A percentile compares a stretch with the other conserved stretches of the same genome.
Conservation (phyloP, 768 basidiomycete genomes). For the Tulasnella sp. region DNA sequence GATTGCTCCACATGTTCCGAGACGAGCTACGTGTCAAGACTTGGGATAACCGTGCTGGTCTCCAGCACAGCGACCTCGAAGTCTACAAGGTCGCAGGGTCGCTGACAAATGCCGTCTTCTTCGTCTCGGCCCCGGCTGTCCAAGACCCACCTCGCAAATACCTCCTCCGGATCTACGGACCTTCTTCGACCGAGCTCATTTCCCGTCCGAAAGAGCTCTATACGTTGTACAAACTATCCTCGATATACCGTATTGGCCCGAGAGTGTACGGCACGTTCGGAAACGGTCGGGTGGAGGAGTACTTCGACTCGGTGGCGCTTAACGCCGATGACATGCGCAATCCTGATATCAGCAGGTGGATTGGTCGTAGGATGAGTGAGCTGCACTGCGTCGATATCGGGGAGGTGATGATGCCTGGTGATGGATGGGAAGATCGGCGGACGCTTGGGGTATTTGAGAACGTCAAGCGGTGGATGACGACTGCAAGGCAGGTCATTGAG, state of each 20-base stretch:
- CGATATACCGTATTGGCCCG: slow-evolving; percentile 79
- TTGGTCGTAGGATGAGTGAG: slow-evolving; percentile 92
- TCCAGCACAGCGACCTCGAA: slow-evolving; percentile 31
- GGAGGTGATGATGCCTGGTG: slow-evolving; percentile 42
- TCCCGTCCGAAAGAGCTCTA: slow-evolving; percentile 79
- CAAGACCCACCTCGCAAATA: slow-evolving; percentile 39
- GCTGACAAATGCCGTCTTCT: slow-evolving; percentile 93
- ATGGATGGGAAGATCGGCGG: slow-evolving; percentile 33
- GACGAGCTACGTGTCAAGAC: slow-evolving; percentile 42
- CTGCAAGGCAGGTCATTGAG: slow-evolving; percentile 60
- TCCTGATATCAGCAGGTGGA: slow-evolving; percentile 64
- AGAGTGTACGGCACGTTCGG: slow-evolving; percentile 88
- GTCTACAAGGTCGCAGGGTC: slow-evolving; percentile 82
- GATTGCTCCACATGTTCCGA: slow-evolving; percentile 45
- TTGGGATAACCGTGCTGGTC: slow-evolving; percentile 33
- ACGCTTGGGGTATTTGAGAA: slow-evolving; percentile 49
- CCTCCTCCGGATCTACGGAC: slow-evolving; percentile 85
- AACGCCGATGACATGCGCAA: slow-evolving; percentile 69
- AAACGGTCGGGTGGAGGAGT: slow-evolving; percentile 93
- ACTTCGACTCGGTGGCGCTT: slow-evolving; percentile 79
- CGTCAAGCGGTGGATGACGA: slow-evolving; percentile 55
- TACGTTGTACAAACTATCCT: slow-evolving; percentile 81
- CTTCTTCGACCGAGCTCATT: slow-evolving; percentile 76
- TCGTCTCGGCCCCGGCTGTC: slow-evolving; percentile 58
- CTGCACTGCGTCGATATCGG: slow-evolving; percentile 84